Evolutionary conservation across 2,329 filamentous ascomycete genomes (phyloP).

Genomic region (Fusarium agapanthi): DNA sequence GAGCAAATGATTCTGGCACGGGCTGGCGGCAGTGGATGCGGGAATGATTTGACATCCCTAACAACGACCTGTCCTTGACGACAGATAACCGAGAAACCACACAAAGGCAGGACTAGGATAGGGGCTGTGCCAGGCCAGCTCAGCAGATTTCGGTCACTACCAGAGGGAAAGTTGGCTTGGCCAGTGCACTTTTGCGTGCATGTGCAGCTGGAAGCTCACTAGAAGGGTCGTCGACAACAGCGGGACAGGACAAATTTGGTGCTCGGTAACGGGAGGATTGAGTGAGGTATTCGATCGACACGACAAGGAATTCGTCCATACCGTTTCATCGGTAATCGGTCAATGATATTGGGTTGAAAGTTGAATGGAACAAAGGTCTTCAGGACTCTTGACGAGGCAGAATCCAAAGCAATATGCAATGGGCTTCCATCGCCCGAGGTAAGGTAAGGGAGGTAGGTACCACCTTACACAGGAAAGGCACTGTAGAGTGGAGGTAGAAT

Average conservation of each 20-base stretch:
- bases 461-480: neutral
- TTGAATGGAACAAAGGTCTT: neutral
- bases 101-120: slow-evolving; percentile 4
- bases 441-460: neutral
- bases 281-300: slow-evolving; percentile 13
- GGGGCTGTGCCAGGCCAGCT: slow-evolving; percentile 31
- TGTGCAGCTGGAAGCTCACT: slow-evolving; percentile 15
- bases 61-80: neutral
- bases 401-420: neutral
- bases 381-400: slow-evolving; percentile 21
- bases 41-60: slow-evolving; percentile 17
- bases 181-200: slow-evolving; percentile 1
- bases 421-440: neutral
- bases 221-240: neutral
- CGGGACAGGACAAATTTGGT: slow-evolving; percentile 9
- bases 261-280: slow-evolving; percentile 29
- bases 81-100: slow-evolving; percentile 13
- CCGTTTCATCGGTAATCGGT: slow-evolving; percentile 8
- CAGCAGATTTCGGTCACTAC: slow-evolving; percentile 31
- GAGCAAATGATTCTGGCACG: slow-evolving; percentile 29
- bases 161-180: slow-evolving; percentile 27
- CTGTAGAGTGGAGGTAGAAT: neutral
- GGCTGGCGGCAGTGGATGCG: slow-evolving; percentile 33
- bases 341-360: slow-evolving; percentile 11
- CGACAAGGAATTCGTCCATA: slow-evolving; percentile 5